Evolutionary conservation across 495 filamentous ascomycete genomes (phyloP), one percentile per base, ranked within the genome.

Genomic region (Penicillium lagena): DNA sequence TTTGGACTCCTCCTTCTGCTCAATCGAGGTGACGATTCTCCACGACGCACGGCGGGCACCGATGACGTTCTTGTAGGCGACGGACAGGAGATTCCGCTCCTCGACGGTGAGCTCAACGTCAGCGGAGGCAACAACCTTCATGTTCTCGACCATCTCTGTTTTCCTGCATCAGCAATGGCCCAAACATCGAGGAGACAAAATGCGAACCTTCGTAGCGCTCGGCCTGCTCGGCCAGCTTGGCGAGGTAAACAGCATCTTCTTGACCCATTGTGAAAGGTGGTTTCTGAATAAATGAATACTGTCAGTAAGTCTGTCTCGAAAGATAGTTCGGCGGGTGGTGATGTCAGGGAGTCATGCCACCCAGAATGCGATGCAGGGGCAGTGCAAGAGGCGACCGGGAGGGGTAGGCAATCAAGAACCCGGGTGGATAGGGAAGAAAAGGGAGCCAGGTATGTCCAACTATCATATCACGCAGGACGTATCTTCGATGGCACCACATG

Each of bases 1-100:
- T 83, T 98, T 98, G 62, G 91, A 95, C 76, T 98, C 93, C 76
- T 98, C 93, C 84, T 98, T 98, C 78, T 98, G 93, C 82, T 98
- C 93, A 67, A 98, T 98, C 47, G 94, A 97, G 67, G 93, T 95
- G 63, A 98, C 90, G 68, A 98, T 98, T 78, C 93, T 88, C 93
- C 93, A 98, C 49, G 94, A 97, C 47, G 93, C 93, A 85, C 93
- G 91, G 64, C 93, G 84, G 54, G 93, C 90, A 71, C 93, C 93
- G 65, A 98, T 95, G 68, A 98, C 93, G 77, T 98, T 98, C 88
- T 98, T 98, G 83, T 98, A 98, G 67, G 93, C 93, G 55, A 98
- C 93, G 37, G 94, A 97, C 45, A 98, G 86, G 40, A 98, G 87
- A 76, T 98, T 98, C 62, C 93, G 86, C 82, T 98, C 93, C 77